These are phyloP conservation scores for Grosmannia clavigera DNA, from an alignment of 2,329 filamentous ascomycete species.

Conservation along the genomic window DNA sequence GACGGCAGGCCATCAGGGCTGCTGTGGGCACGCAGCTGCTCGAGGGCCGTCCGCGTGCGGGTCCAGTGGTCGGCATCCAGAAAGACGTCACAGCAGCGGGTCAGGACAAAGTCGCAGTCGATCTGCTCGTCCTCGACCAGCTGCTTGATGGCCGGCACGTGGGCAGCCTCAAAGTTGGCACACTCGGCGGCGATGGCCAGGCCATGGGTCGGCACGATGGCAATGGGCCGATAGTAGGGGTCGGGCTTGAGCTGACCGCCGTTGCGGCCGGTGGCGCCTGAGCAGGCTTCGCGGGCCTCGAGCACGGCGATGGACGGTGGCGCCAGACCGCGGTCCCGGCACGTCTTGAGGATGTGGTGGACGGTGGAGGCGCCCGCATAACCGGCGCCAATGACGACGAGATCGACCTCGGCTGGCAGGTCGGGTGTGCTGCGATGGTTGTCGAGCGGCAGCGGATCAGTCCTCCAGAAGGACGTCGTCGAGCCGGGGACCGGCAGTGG, in stretches of 20 bases:
- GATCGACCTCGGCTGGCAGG: conserved; percentile 27
- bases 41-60: conserved; percentile 17
- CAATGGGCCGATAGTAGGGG: neutral
- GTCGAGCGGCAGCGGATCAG: conserved; percentile 22
- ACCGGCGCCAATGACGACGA: conserved; percentile 34
- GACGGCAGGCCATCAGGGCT: conserved; percentile 4
- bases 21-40: conserved; percentile 14
- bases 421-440: conserved; percentile 24
- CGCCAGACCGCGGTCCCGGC: conserved; percentile 1
- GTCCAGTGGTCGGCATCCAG: conserved; percentile 15
- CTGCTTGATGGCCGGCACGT: conserved; percentile 20
- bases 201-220: conserved; percentile 17
- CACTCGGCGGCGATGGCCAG: conserved; percentile 11
- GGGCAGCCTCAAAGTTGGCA: conserved; percentile 18
- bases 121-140: conserved; percentile 24
- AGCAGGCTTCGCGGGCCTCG: conserved; percentile 23
- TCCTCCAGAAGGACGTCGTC: conserved; percentile 29
- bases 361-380: conserved; percentile 31
- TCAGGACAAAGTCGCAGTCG: conserved; percentile 31
- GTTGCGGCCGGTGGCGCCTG: conserved; percentile 25
- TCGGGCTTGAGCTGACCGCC: conserved; percentile 23
- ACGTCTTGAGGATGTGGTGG: conserved; percentile 24
- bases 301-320: conserved; percentile 18
- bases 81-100: conserved; percentile 26
- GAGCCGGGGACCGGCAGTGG: conserved; percentile 16